phyloP scores from a whole-genome alignment of 306 rosid species.

The Sophora flavescens region DNA sequence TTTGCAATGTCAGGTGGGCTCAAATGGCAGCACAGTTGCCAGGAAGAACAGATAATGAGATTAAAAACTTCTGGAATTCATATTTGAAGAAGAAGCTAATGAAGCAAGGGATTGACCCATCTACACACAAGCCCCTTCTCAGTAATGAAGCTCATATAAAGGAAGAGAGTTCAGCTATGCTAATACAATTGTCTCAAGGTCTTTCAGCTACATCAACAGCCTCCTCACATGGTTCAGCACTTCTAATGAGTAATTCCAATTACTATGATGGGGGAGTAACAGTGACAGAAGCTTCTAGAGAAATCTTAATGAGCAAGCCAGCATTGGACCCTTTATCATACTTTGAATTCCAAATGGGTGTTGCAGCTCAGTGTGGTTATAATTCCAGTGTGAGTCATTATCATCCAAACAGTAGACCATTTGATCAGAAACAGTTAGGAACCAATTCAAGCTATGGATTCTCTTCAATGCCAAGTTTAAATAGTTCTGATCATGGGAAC shows the following conservation, averaged over 20 bases:
- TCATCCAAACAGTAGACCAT: conserved; percentile 20
- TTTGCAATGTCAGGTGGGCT: conserved; percentile 75
- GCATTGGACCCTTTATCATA: conserved; percentile 62
- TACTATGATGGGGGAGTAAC: conserved; percentile 51
- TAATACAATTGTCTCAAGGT: conserved; percentile 46
- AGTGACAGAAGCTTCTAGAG: conserved; percentile 52
- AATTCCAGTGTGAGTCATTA: conserved; percentile 42
- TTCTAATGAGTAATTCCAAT: conserved; percentile 54
- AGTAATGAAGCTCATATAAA: conserved; percentile 41
- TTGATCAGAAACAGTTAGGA: conserved; percentile 47
- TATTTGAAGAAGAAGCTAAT: conserved; percentile 87
- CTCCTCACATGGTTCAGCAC: conserved; percentile 60
- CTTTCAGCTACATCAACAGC: conserved; percentile 34
- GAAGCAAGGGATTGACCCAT: conserved; percentile 95
- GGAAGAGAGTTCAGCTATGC: conserved; percentile 47
- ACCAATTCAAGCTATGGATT: conserved; percentile 54
- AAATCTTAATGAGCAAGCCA: conserved; percentile 45
- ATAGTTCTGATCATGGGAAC: conserved; percentile 62
- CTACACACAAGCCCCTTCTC: conserved; percentile 77
- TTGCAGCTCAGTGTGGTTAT: conserved; percentile 42
- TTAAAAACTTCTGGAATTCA: conserved; percentile 94
- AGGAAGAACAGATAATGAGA: conserved; percentile 96
- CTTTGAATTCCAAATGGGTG: conserved; percentile 62
- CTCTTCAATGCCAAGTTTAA: conserved; percentile 72
- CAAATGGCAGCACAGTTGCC: conserved; percentile 92